phyloP scores from a whole-genome alignment of 129 eudicot genomes.

The Pulicaria dysenterica region DNA sequence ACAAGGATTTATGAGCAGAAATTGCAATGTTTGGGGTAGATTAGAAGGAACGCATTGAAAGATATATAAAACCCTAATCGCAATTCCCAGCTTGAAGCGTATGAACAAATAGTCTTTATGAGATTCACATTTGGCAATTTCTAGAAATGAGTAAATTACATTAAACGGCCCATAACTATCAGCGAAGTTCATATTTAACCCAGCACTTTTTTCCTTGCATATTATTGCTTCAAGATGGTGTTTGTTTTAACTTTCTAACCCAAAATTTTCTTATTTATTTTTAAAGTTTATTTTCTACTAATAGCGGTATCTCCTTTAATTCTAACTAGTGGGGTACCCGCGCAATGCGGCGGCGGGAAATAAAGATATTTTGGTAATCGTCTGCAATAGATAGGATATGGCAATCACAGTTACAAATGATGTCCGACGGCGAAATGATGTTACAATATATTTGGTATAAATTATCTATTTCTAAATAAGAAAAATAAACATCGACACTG shows the following conservation, averaged over 20 bases:
- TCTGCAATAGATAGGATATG: too few species aligned
- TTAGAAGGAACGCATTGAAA: conserved; percentile 23
- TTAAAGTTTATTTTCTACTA: too few species aligned
- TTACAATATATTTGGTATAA: too few species aligned
- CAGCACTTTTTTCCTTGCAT: not conserved
- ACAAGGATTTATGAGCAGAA: conserved; percentile 17
- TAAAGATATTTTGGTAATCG: too few species aligned
- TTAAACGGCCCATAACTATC: conserved; percentile 15
- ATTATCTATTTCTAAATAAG: too few species aligned
- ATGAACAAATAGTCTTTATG: conserved; percentile 4
- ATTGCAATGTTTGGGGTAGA: conserved; percentile 17
- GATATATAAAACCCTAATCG: conserved; percentile 34
- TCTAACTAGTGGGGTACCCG: too few species aligned
- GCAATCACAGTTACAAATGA: too few species aligned
- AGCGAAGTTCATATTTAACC: not conserved
- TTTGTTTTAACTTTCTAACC: not conserved
- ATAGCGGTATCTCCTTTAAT: too few species aligned
- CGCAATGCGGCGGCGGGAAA: too few species aligned
- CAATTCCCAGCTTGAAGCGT: conserved; percentile 7
- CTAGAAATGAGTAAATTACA: not conserved
- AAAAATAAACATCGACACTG: too few species aligned
- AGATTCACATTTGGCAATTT: not conserved
- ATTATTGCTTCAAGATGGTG: not conserved
- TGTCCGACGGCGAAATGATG: too few species aligned
- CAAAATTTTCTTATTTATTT: too few species aligned